Percentiles rank a stretch among this genome's conserved stretches.
phyloP scores from a whole-genome alignment of 352 stramenopile species.

The Phytopythium chamaehyphon region DNA sequence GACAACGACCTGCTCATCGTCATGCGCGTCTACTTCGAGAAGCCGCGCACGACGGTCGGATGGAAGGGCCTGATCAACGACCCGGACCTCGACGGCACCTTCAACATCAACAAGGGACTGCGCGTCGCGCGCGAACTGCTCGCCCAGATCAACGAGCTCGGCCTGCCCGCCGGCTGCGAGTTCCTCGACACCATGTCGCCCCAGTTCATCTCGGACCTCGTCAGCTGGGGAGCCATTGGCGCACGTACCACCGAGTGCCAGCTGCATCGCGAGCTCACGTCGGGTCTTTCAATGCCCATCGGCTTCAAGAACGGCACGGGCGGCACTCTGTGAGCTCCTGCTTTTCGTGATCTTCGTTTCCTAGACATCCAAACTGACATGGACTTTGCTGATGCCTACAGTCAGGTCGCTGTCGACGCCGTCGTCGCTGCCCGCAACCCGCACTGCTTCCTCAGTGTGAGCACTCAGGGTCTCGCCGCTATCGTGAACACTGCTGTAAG shows the following conservation, averaged over 20 bases:
- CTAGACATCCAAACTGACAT: neutral
- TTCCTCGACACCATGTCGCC: constrained; percentile 91
- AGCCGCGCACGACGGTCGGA: constrained; percentile 85
- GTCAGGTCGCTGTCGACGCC: constrained; percentile 80
- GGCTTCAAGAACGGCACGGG: constrained; percentile 91
- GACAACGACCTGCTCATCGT: constrained; percentile 84
- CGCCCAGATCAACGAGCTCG: constrained; percentile 83
- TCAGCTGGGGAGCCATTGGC: constrained; percentile 88
- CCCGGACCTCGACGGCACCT: constrained; percentile 84
- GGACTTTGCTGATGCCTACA: constrained; percentile 5
- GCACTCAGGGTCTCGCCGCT: constrained; percentile 77
- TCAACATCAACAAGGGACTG: constrained; percentile 91
- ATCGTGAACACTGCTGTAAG: constrained; percentile 79
- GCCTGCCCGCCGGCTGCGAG: constrained; percentile 78
- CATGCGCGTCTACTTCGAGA: constrained; percentile 92
- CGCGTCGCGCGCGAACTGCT: constrained; percentile 80
- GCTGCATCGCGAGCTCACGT: constrained; percentile 87
- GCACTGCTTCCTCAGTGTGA: constrained; percentile 88
- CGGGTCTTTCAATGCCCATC: constrained; percentile 87
- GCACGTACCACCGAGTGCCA: constrained; percentile 88
- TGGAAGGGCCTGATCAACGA: constrained; percentile 92
- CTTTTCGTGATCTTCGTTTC: neutral
- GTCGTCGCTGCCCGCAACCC: constrained; percentile 77
- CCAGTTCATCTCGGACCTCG: constrained; percentile 88
- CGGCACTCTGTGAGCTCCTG: constrained; percentile 49